Evolutionary conservation across 202 grass and related monocot genomes (phyloP).

Genomic region (Hordeum pubiflorum): DNA sequence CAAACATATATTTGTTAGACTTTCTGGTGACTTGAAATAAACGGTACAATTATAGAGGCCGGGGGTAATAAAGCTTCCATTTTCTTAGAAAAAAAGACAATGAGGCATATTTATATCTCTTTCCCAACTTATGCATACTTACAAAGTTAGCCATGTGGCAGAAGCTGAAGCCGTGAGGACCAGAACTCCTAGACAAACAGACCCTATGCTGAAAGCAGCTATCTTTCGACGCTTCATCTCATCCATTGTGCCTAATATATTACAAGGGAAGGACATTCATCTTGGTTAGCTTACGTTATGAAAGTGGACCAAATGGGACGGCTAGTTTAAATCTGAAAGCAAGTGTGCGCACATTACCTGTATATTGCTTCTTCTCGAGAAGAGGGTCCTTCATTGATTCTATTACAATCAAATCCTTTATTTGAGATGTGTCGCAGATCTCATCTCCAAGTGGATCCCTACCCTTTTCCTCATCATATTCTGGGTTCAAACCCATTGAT

Average conservation of each 20-base stretch:
- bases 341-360: slow-evolving; percentile 20
- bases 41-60: neutral
- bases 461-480: slow-evolving; percentile 38
- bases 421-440: slow-evolving; percentile 35
- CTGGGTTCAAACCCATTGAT: slow-evolving; percentile 50
- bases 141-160: slow-evolving; percentile 70
- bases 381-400: slow-evolving; percentile 46
- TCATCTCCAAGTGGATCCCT: slow-evolving; percentile 21
- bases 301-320: neutral
- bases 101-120: neutral
- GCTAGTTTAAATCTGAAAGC: neutral
- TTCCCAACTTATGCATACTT: slow-evolving; percentile 18
- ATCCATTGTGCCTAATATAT: slow-evolving; percentile 45
- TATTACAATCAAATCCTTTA: slow-evolving; percentile 41
- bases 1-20: slow-evolving; percentile 9
- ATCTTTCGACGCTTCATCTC: slow-evolving; percentile 59
- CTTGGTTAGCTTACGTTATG: neutral
- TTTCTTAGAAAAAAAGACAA: neutral
- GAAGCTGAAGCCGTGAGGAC: slow-evolving; percentile 74
- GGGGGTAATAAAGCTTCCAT: neutral
- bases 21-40: neutral
- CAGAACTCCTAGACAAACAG: slow-evolving; percentile 66
- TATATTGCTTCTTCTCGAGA: slow-evolving; percentile 31
- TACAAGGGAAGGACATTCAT: neutral
- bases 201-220: slow-evolving; percentile 72